These are phyloP conservation scores for Moniliophthora roreri DNA, from an alignment of 1,284 basidiomycete genomes.

Conservation along the genomic window DNA sequence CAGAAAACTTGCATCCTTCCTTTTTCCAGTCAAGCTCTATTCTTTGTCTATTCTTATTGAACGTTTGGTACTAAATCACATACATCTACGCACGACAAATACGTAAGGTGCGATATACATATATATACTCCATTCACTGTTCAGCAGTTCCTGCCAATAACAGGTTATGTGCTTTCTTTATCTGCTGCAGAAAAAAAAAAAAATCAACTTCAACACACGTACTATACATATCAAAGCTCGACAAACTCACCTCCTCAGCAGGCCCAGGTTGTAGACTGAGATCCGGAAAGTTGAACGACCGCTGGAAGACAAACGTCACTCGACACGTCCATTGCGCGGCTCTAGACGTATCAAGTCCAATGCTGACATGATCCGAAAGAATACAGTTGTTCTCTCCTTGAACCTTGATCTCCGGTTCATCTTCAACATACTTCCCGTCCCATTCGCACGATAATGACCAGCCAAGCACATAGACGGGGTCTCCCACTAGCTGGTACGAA, in stretches of 20 bases:
- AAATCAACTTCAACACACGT: no score
- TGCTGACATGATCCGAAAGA: conserved; percentile 15
- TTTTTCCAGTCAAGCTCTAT: no score
- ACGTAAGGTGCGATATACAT: no score
- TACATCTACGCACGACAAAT: no score
- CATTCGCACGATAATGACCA: conserved; percentile 21
- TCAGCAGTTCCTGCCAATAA: no score
- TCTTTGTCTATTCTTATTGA: no score
- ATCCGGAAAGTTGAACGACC: conserved; percentile 19
- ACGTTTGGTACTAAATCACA: no score
- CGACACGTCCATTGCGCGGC: conserved; percentile 16
- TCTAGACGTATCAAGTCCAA: conserved; percentile 17
- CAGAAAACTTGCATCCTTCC: no score
- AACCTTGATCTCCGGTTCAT: conserved; percentile 16
- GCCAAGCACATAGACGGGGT: conserved; percentile 15
- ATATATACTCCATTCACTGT: neutral
- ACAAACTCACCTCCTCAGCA: neutral
- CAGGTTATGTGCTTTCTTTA: no score
- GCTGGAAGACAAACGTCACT: conserved; percentile 18
- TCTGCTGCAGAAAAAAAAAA: no score
- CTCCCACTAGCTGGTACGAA: conserved; percentile 1
- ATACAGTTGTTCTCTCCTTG: conserved; percentile 16
- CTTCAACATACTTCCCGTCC: conserved; percentile 10
- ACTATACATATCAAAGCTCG: no score
- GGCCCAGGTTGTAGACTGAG: conserved; percentile 6